Evolutionary conservation across 2,329 filamentous ascomycete species (phyloP).

Genomic region (Exophiala calicioides): DNA sequence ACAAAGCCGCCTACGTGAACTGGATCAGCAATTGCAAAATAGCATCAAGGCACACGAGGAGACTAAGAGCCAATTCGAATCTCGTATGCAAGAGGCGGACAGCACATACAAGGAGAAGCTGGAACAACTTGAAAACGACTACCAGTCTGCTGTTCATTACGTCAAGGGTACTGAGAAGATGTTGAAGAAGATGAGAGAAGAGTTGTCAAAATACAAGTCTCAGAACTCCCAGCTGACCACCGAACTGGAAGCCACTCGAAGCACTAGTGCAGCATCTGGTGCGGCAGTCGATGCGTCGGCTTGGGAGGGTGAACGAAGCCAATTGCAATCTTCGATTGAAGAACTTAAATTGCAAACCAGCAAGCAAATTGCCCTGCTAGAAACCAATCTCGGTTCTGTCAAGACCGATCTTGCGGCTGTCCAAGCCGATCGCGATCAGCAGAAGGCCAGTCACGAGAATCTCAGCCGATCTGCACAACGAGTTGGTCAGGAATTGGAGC

Average conservation of each 20-base stretch:
- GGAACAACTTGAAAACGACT: constrained; percentile 91
- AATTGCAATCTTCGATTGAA: constrained; percentile 68
- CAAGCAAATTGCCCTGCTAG: constrained; percentile 65
- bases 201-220: constrained; percentile 86
- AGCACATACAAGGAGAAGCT: constrained; percentile 88
- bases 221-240: constrained; percentile 80
- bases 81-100: constrained; percentile 83
- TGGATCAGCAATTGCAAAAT: constrained; percentile 82
- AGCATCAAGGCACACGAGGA: constrained; percentile 82
- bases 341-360: constrained; percentile 69
- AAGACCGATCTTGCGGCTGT: constrained; percentile 68
- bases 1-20: constrained; percentile 72
- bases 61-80: constrained; percentile 73
- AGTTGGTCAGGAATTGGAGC: constrained; percentile 70
- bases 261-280: constrained; percentile 49
- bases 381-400: constrained; percentile 68
- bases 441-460: constrained; percentile 60
- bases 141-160: constrained; percentile 96
- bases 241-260: constrained; percentile 70
- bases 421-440: constrained; percentile 68
- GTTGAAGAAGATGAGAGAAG: constrained; percentile 97
- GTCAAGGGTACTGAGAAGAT: constrained; percentile 99
- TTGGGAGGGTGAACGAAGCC: constrained; percentile 74
- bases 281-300: constrained; percentile 50
- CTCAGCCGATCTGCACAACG: constrained; percentile 58